Evolutionary conservation across 805 yeast genomes (phyloP), one percentile per base, ranked within the genome.

Genomic region (Cyberlindnera mrakii): DNA sequence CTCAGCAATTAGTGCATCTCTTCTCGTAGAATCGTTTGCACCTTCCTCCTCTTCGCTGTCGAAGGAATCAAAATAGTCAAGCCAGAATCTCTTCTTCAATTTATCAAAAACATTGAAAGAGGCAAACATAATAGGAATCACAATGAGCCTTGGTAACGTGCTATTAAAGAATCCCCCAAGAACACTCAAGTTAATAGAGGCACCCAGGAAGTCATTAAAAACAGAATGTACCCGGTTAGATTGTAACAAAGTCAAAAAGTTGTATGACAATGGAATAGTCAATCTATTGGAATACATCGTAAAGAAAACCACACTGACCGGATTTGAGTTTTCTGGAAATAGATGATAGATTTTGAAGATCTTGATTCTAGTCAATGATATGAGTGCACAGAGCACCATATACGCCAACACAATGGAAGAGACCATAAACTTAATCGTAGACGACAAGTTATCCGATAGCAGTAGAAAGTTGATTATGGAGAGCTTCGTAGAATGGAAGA

Each of bases 241-340:
- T 40, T 55, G 52, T 45, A 82, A 72, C 42, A 87, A 66, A 40
- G 85, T 83, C 44, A 86, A 61, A 57, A 84, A 87, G 62, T 87
- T 87, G 64, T 83, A 87, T 20, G 86, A 78, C 48, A 87, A 67
- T 10, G 96, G 96, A 11, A 87, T 80, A 0, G 95, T 85, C 58
- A 87, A 67, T 49, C 96, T 78, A 40, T 90, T 83, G 16, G 86
- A 80, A 54, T 87, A 86, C 54, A 85, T 82, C 17, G 89, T 78
- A 59, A 85, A 87, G 58, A 86, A 87, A 30, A 86, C 71, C 18
- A 84, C 74, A 14, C 87, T 79, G 0, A 85, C 83, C 0, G 86
- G 82, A 57, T 83, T 91, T 0, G 91, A 81, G 41, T 79, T 74
- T 48, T 72, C 73, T 16, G 82, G 78, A 13, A 84, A 88, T 45